phyloP scores from a whole-genome alignment of 345 rosid genomes.

The Moricandia arvensis region DNA sequence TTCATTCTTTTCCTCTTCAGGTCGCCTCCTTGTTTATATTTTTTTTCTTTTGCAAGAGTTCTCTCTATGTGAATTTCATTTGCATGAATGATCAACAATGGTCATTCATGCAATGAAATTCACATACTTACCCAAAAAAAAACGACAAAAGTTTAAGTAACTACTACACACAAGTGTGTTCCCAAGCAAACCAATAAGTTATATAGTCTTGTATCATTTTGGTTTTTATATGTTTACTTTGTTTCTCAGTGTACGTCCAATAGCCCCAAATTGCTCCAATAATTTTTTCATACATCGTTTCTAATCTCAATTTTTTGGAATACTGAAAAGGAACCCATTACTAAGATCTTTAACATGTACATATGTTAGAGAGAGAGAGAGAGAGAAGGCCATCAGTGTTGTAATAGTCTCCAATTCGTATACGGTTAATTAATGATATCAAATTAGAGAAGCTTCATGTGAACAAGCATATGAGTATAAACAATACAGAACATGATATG shows the following conservation, averaged over 20 bases:
- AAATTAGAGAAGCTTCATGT: background rate
- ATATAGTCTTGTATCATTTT: background rate
- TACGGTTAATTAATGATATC: background rate
- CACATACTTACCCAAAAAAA: no score
- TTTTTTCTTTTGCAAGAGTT: no score
- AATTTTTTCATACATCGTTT: background rate
- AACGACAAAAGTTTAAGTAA: no score
- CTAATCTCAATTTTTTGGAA: background rate
- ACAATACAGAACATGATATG: background rate
- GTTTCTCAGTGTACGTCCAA: background rate
- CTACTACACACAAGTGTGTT: no score
- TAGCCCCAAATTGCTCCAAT: background rate
- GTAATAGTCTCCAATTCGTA: background rate
- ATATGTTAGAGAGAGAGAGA: conserved; percentile 4
- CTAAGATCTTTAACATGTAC: background rate
- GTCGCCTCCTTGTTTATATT: no score
- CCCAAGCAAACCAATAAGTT: background rate
- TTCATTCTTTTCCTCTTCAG: no score
- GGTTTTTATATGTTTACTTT: background rate
- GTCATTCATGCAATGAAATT: no score
- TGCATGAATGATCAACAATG: no score
- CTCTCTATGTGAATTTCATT: no score
- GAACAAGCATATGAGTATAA: background rate
- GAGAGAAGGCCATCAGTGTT: background rate
- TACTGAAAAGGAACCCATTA: background rate